Base-by-base conservation (phyloP, 2,329 filamentous ascomycete species). In the Dactylonectria estremocensis region DNA sequence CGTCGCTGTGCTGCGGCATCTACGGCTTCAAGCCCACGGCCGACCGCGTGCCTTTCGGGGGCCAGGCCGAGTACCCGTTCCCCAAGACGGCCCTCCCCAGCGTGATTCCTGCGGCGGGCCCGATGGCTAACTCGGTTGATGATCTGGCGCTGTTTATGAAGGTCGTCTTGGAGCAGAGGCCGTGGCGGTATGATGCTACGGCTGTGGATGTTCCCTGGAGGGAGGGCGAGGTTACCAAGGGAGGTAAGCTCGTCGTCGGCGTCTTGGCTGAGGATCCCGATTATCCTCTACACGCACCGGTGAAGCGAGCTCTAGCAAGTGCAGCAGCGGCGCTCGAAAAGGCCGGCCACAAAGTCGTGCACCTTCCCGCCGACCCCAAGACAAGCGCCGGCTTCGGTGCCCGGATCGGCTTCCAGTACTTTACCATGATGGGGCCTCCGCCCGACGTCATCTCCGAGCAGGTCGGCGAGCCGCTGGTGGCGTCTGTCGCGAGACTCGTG, bases 11-110 rank as follows among this genome's bases (percentile, higher is more conserved):
- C 68, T 87, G 86, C 2, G 87, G 88, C 3, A 84, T 88, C 54
- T 89, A 86, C 70, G 87, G 87, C 2, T 82, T 90, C 20, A 83
- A 85, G 4, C 86, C 88, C 0, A 89, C 87, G 0, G 84, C 86
- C 53, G 87, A 88, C 14, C 83, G 90, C 2, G 88, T 91, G 58
- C 88, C 89, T 0, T 75, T 67, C 3, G 61, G 60, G 0, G 74
- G 74, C 0, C 66, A 77, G 20, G 54, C 68, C 1, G 52, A 74
- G 3, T 75, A 75, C 10, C 73, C 73, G 0, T 75, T 72, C 2
- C 72, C 71, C 0, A 57, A 43, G 1, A 18, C 59, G 2, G 18
- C 40, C 3, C 52, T 75, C 1, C 72, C 74, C 0, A 76, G 76
- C 3, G 79, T 87, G 0, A 28, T 76, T 0, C 80, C 83, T 0